A percentile compares a stretch with the other conserved stretches of the same genome.
phyloP scores from a whole-genome alignment of 2,329 filamentous ascomycete genomes.

The Ophidiomyces ophidiicola region DNA sequence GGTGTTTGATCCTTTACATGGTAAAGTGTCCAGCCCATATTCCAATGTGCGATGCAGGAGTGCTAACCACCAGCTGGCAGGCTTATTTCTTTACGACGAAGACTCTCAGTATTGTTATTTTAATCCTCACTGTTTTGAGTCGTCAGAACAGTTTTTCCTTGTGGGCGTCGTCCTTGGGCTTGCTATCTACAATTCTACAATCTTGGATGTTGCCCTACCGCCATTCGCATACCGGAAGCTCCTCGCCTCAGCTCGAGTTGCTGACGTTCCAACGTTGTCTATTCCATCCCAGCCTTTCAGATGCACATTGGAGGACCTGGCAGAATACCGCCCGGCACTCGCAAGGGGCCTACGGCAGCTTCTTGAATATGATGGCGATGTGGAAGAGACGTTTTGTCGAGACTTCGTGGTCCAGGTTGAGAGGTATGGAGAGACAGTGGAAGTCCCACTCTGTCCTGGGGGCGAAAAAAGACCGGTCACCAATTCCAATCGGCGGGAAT shows the following conservation, averaged over 20 bases:
- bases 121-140: slow-evolving; percentile 80
- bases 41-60: slow-evolving; percentile 3
- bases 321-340: slow-evolving; percentile 65
- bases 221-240: slow-evolving; percentile 85
- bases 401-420: slow-evolving; percentile 71
- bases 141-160: slow-evolving; percentile 81
- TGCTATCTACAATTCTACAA: slow-evolving; percentile 90
- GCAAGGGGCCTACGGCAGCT: slow-evolving; percentile 64
- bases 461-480: slow-evolving; percentile 67
- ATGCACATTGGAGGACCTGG: slow-evolving; percentile 68
- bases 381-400: slow-evolving; percentile 65
- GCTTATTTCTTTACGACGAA: slow-evolving; percentile 86
- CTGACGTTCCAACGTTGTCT: slow-evolving; percentile 43
- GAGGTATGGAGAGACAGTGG: slow-evolving; percentile 56
- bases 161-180: slow-evolving; percentile 78
- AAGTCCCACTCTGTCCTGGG: slow-evolving; percentile 59
- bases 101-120: slow-evolving; percentile 89
- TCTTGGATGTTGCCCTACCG: slow-evolving; percentile 75
- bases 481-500: slow-evolving; percentile 72
- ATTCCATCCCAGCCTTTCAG: slow-evolving; percentile 49
- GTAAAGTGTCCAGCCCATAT: slow-evolving; percentile 38
- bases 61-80: slow-evolving; percentile 34
- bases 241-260: slow-evolving; percentile 59
- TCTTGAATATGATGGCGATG: slow-evolving; percentile 72
- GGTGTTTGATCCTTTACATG: slow-evolving; percentile 81